These are phyloP conservation scores for Suillus brevipes DNA, from an alignment of 768 basidiomycete genomes.

Conservation along the genomic window DNA sequence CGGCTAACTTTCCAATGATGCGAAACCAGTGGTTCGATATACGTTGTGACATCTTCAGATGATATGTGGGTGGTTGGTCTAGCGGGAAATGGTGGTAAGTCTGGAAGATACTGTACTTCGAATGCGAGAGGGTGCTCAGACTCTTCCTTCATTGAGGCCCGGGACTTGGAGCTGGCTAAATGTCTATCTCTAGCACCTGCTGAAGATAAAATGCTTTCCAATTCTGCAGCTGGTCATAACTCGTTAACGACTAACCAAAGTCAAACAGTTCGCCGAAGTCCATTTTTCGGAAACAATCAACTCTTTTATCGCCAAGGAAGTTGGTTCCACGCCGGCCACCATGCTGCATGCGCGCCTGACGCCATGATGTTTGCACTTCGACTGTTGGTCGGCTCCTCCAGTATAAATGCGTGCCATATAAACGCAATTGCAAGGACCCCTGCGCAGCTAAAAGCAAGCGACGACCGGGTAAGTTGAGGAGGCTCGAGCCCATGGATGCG, in stretches of 20 bases:
- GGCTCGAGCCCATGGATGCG: neutral
- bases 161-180: neutral
- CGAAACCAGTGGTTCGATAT: conserved; percentile 38
- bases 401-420: neutral
- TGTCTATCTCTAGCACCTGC: neutral
- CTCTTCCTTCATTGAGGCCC: conserved; percentile 12
- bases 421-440: neutral
- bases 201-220: neutral
- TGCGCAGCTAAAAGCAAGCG: neutral
- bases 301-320: neutral
- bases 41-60: conserved; percentile 32
- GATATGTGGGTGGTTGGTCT: conserved; percentile 38
- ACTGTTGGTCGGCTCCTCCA: neutral
- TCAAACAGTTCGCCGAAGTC: neutral
- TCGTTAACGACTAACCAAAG: neutral
- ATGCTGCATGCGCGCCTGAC: neutral
- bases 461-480: neutral
- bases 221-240: neutral
- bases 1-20: conserved; percentile 28
- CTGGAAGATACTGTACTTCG: conserved; percentile 17
- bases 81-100: conserved; percentile 27
- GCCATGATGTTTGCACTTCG: neutral
- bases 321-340: neutral
- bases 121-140: neutral
- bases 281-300: too few relatives aligned